Evolutionary conservation across 2,329 filamentous ascomycete genomes (phyloP), one percentile per base, ranked within the genome.

Genomic region (Aspergillus cejpii): DNA sequence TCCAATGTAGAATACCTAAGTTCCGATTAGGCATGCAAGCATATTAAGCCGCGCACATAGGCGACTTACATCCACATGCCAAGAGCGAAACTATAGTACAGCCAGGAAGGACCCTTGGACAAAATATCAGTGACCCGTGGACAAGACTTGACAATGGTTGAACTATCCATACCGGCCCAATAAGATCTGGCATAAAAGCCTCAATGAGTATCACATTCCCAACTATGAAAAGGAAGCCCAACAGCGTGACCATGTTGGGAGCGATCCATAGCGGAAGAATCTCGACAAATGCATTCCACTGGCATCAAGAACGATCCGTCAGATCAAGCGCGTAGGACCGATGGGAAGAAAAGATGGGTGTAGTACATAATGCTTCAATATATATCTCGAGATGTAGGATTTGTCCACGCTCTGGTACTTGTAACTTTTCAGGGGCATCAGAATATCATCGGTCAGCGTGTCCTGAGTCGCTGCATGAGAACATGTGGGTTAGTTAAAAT

Each of bases 401-500:
- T 95, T 91, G 75, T 98, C 92, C 68, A 98, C 89, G 60, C 85
- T 87, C 58, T 89, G 94, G 71, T 98, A 98, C 66, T 96, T 94
- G 81, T 98, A 98, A 48, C 84, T 83, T 70, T 89, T 92, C 59
- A 98, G 83, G 66, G 96, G 90, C 49, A 85, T 76, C 56, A 98
- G 79, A 43, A 88, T 88, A 61, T 97, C 89, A 60, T 95, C 88
- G 21, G 90, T 94, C 56, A 97, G 74, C 54, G 75, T 77, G 52
- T 81, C 77, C 59, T 68, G 68, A 52, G 61, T 63, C 58, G 64
- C 67, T 67, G 33, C 17, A 20, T 33, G 12, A 27, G 31, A 17
- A 27, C 14, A 37, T 36, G n/a, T 38, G 26, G 45, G 42, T 46
- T 46, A 24, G 43, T 19, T 39, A 42, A 17, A 29, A 6, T 41